Conservation (phyloP, 2,329 filamentous ascomycete species). For the Lasiodiplodia theobromae region DNA sequence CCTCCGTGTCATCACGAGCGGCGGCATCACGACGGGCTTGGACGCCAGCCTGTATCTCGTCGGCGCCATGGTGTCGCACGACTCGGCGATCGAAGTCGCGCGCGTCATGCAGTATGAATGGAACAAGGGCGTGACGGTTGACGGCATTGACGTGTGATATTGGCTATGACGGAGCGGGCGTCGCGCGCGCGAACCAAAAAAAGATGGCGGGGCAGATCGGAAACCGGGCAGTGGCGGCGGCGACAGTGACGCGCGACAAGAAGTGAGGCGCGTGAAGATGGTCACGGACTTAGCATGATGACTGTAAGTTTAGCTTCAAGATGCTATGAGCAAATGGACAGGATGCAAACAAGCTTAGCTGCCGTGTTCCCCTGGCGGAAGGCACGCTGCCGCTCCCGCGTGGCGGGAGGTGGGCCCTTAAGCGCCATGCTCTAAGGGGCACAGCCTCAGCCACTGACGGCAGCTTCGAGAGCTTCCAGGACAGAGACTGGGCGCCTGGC, state of each 20-base stretch:
- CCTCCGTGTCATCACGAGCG: slow-evolving; percentile 78
- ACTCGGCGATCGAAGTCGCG: slow-evolving; percentile 77
- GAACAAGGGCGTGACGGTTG: slow-evolving; percentile 84
- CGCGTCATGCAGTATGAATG: slow-evolving; percentile 81
- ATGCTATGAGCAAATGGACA: slow-evolving; percentile 18
- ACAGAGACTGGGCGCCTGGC: slow-evolving; percentile 1
- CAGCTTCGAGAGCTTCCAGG: neutral
- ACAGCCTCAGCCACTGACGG: slow-evolving; percentile 25
- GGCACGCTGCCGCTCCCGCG: slow-evolving; percentile 12
- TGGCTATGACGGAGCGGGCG: neutral
- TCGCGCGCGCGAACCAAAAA: slow-evolving; percentile 16
- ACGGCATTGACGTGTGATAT: slow-evolving; percentile 79
- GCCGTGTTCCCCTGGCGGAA: slow-evolving; percentile 9
- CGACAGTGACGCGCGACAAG: neutral
- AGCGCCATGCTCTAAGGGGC: slow-evolving; percentile 9
- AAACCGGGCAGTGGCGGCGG: slow-evolving; percentile 15
- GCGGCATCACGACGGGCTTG: slow-evolving; percentile 79
- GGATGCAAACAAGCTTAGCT: slow-evolving; percentile 11
- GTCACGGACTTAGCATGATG: slow-evolving; percentile 11
- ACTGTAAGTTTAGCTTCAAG: neutral
- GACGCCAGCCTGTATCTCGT: slow-evolving; percentile 87
- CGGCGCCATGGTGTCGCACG: slow-evolving; percentile 80
- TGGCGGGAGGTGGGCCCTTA: slow-evolving; percentile 7
- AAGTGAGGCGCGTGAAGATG: slow-evolving; percentile 3
- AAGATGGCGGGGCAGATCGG: slow-evolving; percentile 13